These are phyloP conservation scores for Cercospora sesami DNA, from an alignment of 2,329 filamentous ascomycete species.

Conservation along the genomic window DNA sequence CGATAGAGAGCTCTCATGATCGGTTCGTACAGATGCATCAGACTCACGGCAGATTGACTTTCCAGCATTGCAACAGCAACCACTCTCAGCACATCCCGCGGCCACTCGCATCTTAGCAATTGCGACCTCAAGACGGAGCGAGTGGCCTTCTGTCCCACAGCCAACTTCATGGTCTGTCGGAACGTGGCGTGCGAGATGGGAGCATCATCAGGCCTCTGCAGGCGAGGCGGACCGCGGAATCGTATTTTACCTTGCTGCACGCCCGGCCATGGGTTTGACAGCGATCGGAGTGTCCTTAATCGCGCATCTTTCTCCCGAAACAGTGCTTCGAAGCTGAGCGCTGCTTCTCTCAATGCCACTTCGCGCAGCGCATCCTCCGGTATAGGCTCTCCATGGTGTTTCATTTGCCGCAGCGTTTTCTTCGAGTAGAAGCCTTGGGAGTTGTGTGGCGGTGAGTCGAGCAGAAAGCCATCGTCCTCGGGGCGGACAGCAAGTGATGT, in stretches of 20 bases:
- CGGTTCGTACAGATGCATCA: slow-evolving; percentile 31
- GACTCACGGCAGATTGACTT: slow-evolving; percentile 20
- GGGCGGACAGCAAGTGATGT: slow-evolving; percentile 17
- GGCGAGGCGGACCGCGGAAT: neutral
- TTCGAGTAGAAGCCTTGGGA: neutral
- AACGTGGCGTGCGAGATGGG: slow-evolving; percentile 32
- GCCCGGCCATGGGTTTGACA: slow-evolving; percentile 34
- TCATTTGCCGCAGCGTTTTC: neutral
- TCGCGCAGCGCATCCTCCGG: slow-evolving; percentile 6
- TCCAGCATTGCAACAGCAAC: slow-evolving; percentile 36
- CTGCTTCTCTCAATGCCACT: slow-evolving; percentile 16
- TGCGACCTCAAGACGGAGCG: slow-evolving; percentile 34
- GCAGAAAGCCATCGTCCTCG: slow-evolving; percentile 25
- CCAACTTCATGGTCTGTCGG: slow-evolving; percentile 26
- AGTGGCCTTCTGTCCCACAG: slow-evolving; percentile 25
- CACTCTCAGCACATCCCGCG: slow-evolving; percentile 35
- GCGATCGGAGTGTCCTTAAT: slow-evolving; percentile 25
- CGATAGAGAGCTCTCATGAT: slow-evolving; percentile 39
- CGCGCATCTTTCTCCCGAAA: slow-evolving; percentile 29
- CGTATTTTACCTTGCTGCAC: neutral
- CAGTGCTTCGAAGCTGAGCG: slow-evolving; percentile 29
- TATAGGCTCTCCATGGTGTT: slow-evolving; percentile 3
- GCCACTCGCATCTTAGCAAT: slow-evolving; percentile 34
- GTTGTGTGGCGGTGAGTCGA: neutral
- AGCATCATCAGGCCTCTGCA: neutral